Conservation (phyloP, 2,329 filamentous ascomycete genomes). For the Grosmannia clavigera region DNA sequence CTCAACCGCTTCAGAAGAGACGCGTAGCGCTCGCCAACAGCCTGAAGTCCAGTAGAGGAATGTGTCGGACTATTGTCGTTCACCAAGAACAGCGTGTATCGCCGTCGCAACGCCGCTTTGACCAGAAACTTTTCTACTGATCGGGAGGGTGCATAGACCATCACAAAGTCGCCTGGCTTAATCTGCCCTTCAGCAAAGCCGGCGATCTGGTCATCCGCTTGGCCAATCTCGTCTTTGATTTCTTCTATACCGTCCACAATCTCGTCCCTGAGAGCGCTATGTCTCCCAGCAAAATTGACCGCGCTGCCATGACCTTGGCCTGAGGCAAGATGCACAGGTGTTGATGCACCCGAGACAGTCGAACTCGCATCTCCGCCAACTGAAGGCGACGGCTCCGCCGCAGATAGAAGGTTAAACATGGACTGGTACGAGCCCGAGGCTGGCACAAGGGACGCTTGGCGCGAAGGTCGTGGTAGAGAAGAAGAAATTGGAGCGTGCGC, state of each 20-base stretch:
- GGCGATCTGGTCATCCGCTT: slow-evolving; percentile 88
- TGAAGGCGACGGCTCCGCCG: slow-evolving; percentile 30
- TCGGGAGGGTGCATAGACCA: slow-evolving; percentile 75
- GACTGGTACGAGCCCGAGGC: slow-evolving; percentile 60
- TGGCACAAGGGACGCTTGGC: slow-evolving; percentile 24
- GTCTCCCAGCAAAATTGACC: slow-evolving; percentile 22
- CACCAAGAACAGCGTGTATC: slow-evolving; percentile 81
- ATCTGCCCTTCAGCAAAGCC: slow-evolving; percentile 83
- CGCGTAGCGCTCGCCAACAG: slow-evolving; percentile 22
- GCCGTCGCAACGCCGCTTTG: slow-evolving; percentile 75
- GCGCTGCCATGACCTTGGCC: slow-evolving; percentile 6
- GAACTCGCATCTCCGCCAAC: slow-evolving; percentile 7
- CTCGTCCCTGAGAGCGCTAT: slow-evolving; percentile 71
- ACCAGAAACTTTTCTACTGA: slow-evolving; percentile 85
- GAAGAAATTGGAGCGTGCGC: neutral
- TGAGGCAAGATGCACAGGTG: slow-evolving; percentile 28
- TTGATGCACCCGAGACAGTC: slow-evolving; percentile 31
- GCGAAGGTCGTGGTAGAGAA: neutral
- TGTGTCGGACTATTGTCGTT: slow-evolving; percentile 16
- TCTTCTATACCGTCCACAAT: slow-evolving; percentile 90
- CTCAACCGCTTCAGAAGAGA: slow-evolving; percentile 66
- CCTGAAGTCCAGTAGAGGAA: slow-evolving; percentile 1
- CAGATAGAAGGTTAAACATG: slow-evolving; percentile 77
- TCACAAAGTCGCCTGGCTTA: slow-evolving; percentile 81
- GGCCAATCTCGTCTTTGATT: slow-evolving; percentile 87